Evolutionary conservation across 257 asterid genomes (phyloP), one percentile per base, ranked within the genome.

Genomic region (Coffea eugenioides): DNA sequence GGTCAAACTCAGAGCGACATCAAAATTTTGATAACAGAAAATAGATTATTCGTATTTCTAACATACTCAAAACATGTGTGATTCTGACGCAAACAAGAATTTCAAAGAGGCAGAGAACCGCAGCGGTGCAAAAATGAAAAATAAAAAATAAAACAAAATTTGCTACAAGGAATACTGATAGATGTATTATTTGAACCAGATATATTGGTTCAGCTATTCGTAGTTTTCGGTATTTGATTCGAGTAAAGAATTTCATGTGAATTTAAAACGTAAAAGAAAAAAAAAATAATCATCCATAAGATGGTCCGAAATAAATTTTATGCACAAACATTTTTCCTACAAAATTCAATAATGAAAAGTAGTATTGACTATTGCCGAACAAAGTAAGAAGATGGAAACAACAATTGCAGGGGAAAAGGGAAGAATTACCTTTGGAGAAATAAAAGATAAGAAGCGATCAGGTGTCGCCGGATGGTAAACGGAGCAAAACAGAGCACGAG

Each of bases 371-470:
- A 64, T 10, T 11, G 1, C 2, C 15, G 23, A 16, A 72, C 14
- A 74, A 54, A 65, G 79, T 23, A 11, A 71, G 31, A 49, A 57
- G 20, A 67, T 16, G n/a, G 56, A 27, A 0, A 4, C 8, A 23
- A 11, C 18, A 39, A 64, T 0, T 80, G 36, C 5, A 0, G n/a
- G 36, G 57, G 10, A 39, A 56, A 73, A 79, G 80, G 34, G 57
- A 20, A 48, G 14, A 43, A 81, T 75, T 88, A 90, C 97, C 97
- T 84, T 62, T 31, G 36, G 16, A 49, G 86, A 78, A 76, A 64
- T 62, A 81, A n/a, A 81, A 83, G 93, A 88, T 85, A 85, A 86
- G 87, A 85, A 80, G 81, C 80, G 88, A 85, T 90, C 83, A 92
- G 90, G 80, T 89, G 86, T 86, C 87, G 74, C 68, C 45, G 79